Evolutionary conservation across 306 rosid species (phyloP).

Genomic region (Cicer pinnatifidum): DNA sequence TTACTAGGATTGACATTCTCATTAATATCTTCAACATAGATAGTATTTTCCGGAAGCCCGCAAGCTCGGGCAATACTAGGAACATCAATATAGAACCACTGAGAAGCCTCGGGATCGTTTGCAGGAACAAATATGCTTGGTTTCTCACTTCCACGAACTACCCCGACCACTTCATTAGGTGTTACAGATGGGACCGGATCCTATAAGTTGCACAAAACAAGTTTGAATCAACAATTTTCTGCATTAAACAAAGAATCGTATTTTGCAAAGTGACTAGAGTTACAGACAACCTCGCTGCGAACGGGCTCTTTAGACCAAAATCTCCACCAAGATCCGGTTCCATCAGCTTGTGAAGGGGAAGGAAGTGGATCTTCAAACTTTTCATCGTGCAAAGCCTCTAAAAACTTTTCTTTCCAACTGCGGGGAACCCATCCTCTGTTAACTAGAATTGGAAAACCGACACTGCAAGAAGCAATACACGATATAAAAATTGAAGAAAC

Average conservation of each 20-base stretch:
- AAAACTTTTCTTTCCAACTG: conserved; percentile 75
- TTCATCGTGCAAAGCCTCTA: conserved; percentile 52
- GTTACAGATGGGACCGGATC: conserved; percentile 55
- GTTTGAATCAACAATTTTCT: conserved; percentile 16
- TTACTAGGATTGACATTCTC: conserved; percentile 80
- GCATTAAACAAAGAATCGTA: conserved; percentile 10
- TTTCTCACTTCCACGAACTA: conserved; percentile 88
- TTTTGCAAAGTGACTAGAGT: conserved; percentile 12
- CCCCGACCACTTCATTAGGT: conserved; percentile 71
- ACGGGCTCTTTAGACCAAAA: conserved; percentile 66
- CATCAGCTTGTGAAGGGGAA: conserved; percentile 48
- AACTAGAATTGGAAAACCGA: conserved; percentile 70
- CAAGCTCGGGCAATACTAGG: conserved; percentile 72
- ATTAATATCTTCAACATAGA: conserved; percentile 71
- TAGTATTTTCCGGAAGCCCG: conserved; percentile 73
- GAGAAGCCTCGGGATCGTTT: conserved; percentile 76
- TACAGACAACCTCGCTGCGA: conserved; percentile 58
- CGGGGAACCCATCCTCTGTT: conserved; percentile 99
- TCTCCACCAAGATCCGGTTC: conserved; percentile 82
- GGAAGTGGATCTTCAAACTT: conserved; percentile 47
- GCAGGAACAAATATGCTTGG: conserved; percentile 96
- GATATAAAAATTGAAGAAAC: conserved; percentile 41
- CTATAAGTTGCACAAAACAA: conserved; percentile 55
- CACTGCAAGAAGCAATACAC: conserved; percentile 56
- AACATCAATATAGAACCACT: conserved; percentile 95